Evolutionary conservation across 2,329 filamentous ascomycete species (phyloP), one percentile per base, ranked within the genome.

Genomic region (Cladosporium sp.): DNA sequence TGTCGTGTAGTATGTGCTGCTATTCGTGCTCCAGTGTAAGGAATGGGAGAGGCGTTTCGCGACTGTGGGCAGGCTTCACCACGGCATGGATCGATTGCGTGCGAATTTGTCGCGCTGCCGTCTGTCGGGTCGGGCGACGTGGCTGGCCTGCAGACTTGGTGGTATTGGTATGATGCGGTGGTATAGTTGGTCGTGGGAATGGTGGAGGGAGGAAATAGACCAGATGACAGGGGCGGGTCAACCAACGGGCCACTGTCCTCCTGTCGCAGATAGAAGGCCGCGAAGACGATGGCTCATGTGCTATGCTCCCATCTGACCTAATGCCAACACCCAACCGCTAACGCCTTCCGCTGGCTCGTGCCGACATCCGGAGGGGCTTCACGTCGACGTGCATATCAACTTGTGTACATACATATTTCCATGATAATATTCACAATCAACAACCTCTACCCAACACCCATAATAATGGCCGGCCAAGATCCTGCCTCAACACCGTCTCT

Each of bases 401-500:
- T 27, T 27, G 5, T 27, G n/a, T n/a, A n/a, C n/a, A n/a, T n/a
- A n/a, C n/a, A n/a, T n/a, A n/a, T n/a, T n/a, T n/a, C n/a, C n/a
- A n/a, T n/a, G n/a, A n/a, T n/a, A n/a, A n/a, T n/a, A n/a, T n/a
- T n/a, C n/a, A n/a, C n/a, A n/a, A n/a, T n/a, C n/a, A n/a, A n/a
- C n/a, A n/a, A n/a, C n/a, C n/a, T n/a, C n/a, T n/a, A n/a, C n/a
- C n/a, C 22, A 27, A 27, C 22, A 27, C 9, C 22, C 22, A 27
- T 9, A 27, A 16, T 16, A 2, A 35, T 35, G 32, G 32, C 32
- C 3, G 6, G 13, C 32, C 12, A 35, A 13, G n/a, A 35, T 16
- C 11, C 29, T 12, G 29, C 29, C 11, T 32, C 29, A n/a, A n/a
- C 32, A 16, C 32, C 70, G 55, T 76, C 73, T 2, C 66, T 72